phyloP scores from a whole-genome alignment of 2,329 filamentous ascomycete species.

The Aspergillus tanneri region DNA sequence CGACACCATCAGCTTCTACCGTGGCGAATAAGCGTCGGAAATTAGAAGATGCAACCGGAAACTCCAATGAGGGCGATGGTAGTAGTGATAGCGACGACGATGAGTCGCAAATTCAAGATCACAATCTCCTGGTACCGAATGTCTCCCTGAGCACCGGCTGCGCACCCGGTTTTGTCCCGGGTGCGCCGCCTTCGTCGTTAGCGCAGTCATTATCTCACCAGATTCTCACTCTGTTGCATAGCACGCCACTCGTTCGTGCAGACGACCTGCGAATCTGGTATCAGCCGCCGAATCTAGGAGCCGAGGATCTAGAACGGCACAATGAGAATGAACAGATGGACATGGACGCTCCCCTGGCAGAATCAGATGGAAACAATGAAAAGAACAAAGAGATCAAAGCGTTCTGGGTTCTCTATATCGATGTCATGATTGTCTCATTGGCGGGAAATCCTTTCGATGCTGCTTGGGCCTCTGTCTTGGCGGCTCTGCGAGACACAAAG shows the following conservation, averaged over 20 bases:
- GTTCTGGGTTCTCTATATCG: constrained; percentile 94
- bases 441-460: constrained; percentile 92
- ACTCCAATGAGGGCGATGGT: constrained; percentile 47
- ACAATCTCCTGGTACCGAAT: constrained; percentile 83
- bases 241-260: constrained; percentile 63
- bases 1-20: constrained; percentile 37
- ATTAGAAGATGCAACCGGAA: constrained; percentile 22
- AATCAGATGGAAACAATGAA: constrained; percentile 30
- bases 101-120: constrained; percentile 47
- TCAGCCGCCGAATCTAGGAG: constrained; percentile 46
- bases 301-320: constrained; percentile 31
- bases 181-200: constrained; percentile 72
- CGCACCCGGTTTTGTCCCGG: constrained; percentile 79
- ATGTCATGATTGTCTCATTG: constrained; percentile 89
- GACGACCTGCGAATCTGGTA: constrained; percentile 73
- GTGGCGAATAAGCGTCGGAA: constrained; percentile 28
- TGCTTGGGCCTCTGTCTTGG: constrained; percentile 79
- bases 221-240: constrained; percentile 73
- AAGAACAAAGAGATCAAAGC: constrained; percentile 63
- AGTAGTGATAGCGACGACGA: constrained; percentile 43
- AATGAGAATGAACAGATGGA: constrained; percentile 49
- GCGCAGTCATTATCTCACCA: constrained; percentile 84
- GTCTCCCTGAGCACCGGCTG: constrained; percentile 89
- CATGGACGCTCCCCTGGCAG: constrained; percentile 51
- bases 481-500: constrained; percentile 74